A percentile compares a stretch with the other conserved stretches of the same genome.
phyloP scores from a whole-genome alignment of 306 rosid genomes.

The Chamaecrista fasciculata region DNA sequence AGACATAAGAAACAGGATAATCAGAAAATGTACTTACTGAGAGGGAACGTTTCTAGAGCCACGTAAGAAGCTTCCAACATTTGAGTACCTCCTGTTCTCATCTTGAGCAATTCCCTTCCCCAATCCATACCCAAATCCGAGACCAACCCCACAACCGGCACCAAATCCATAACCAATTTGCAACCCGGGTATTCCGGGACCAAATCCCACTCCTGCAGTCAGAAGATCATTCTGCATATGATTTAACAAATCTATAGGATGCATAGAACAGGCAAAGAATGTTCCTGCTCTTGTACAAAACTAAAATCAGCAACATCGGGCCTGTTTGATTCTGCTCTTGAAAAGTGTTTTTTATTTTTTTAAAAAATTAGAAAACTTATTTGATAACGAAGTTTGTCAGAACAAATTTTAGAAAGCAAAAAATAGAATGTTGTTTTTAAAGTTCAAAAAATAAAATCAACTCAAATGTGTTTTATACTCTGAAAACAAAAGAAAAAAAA shows the following conservation, averaged over 20 bases:
- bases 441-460: too few species aligned
- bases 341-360: too few species aligned
- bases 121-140: constrained; percentile 91
- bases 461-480: too few species aligned
- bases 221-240: constrained; percentile 9
- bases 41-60: constrained; percentile 40
- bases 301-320: background rate
- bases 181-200: constrained; percentile 88
- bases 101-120: constrained; percentile 86
- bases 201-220: constrained; percentile 73
- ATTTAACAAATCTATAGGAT: background rate
- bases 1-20: constrained; percentile 5
- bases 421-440: too few species aligned
- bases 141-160: constrained; percentile 86
- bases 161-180: constrained; percentile 83
- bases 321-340: too few species aligned
- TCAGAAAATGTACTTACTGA: constrained; percentile 51
- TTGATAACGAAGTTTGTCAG: too few species aligned
- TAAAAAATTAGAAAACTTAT: too few species aligned
- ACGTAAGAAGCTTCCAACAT: constrained; percentile 54
- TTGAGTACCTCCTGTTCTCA: constrained; percentile 60
- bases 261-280: background rate
- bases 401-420: too few species aligned
- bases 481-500: too few species aligned
- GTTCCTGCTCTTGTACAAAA: background rate